Evolutionary conservation across 768 basidiomycete genomes (phyloP), one percentile per base, ranked within the genome.

Genomic region (Filobasidium floriforme): DNA sequence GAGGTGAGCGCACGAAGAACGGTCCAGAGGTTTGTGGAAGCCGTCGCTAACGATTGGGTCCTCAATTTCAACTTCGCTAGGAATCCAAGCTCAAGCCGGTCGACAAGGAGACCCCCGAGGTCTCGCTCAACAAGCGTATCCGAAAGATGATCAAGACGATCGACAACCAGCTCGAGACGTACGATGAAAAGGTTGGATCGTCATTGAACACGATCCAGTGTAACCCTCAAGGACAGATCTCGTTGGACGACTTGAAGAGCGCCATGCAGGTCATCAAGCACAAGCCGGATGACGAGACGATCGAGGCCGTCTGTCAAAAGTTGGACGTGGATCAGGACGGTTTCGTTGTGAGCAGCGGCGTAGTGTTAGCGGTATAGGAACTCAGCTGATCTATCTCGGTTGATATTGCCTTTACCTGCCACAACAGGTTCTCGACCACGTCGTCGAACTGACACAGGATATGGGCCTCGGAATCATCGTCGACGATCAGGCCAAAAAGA

Each of bases 321-420:
- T 81, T 98, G 73, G 96, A 99, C 76, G 89, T 90, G 11, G 94
- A 98, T 80, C 86, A 90, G 79, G 94, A 98, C 75, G 93, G 94
- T 0, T 94, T 86, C 74, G 92, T 97, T 28, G 90, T 93, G 76
- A 66, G 77, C 75, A 59, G 32, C 32, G 32, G 32, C 32, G 32
- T 43, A 9, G 22, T 1, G 29, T 37, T 49, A 7, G 28, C 15
- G 54, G 24, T 57, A 3, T 59, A n/a, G 28, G 59, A 19, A 10
- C 44, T 12, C 4, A 26, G 15, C 68, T 66, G 26, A 68, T 1
- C 28, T 12, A 9, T 19, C 32, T 32, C 22, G 12, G 12, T 43
- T 54, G 51, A 26, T 28, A n/a, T 28, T 57, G 22, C 55, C 26
- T 49, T n/a, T n/a, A n/a, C 15, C 28, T 12, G 4, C 4, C 32